Percentiles rank a stretch among this genome's conserved stretches.
Evolutionary conservation across 2,329 filamentous ascomycete species (phyloP).

Genomic region (Didymosphaeria variabile): DNA sequence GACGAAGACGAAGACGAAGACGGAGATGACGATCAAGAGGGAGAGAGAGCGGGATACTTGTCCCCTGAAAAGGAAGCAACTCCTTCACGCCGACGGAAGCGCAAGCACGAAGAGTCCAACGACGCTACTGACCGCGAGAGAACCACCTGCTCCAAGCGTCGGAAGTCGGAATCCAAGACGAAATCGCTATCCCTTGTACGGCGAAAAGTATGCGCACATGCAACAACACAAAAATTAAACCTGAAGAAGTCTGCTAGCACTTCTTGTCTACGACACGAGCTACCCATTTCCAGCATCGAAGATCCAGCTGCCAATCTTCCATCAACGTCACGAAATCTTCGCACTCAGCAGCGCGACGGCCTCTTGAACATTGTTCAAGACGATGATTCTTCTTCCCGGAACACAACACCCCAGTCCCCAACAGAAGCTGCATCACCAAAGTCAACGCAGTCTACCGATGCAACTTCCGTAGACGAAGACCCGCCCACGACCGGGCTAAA

Average conservation of each 20-base stretch:
- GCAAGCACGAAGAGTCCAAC: constrained; percentile 32
- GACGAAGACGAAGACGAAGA: constrained; percentile 43
- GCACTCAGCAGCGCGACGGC: constrained; percentile 44
- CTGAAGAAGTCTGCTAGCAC: constrained; percentile 46
- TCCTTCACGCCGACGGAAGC: constrained; percentile 36
- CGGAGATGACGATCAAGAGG: neutral
- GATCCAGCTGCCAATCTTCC: constrained; percentile 33
- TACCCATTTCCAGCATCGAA: constrained; percentile 46
- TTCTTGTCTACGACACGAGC: constrained; percentile 41
- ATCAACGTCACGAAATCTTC: constrained; percentile 34
- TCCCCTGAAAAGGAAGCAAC: constrained; percentile 12
- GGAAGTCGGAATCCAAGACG: constrained; percentile 19
- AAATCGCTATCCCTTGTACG: constrained; percentile 21
- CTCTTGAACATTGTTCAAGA: constrained; percentile 40
- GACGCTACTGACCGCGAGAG: constrained; percentile 25
- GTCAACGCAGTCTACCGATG: constrained; percentile 48
- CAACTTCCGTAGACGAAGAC: constrained; percentile 50
- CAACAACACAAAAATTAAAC: constrained; percentile 30
- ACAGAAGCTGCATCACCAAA: constrained; percentile 40
- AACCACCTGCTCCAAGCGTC: constrained; percentile 26
- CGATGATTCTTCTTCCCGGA: constrained; percentile 39
- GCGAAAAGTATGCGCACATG: constrained; percentile 25
- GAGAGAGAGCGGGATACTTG: constrained; percentile 25
- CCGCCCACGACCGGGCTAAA: constrained; percentile 17
- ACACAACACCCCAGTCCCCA: constrained; percentile 41